Conservation (phyloP, 2,329 filamentous ascomycete species). For the Coniosporium tulheliwenetii region DNA sequence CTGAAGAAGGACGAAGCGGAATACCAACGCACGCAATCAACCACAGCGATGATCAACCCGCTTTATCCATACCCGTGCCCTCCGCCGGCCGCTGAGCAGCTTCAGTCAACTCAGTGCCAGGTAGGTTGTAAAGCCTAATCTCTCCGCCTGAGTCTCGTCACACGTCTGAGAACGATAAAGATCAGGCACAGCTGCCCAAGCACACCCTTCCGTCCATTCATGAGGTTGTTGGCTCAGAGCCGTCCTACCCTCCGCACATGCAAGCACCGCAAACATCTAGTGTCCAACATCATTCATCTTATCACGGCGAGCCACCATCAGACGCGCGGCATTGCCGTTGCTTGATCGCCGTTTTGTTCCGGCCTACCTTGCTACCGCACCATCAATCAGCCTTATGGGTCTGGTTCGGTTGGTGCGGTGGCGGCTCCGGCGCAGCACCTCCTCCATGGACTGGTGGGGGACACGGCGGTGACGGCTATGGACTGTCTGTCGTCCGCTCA, state of each 20-base stretch:
- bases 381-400: no score
- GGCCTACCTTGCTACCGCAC: no score
- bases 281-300: no score
- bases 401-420: no score
- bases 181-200: conserved; percentile 31
- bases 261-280: conserved; percentile 1
- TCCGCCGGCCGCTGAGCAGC: conserved; percentile 25
- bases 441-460: no score
- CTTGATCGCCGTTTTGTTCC: no score
- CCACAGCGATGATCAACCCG: conserved; percentile 23
- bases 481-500: no score
- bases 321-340: no score
- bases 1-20: conserved; percentile 31
- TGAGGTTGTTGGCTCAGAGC: conserved; percentile 35
- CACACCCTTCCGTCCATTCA: conserved; percentile 66
- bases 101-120: conserved; percentile 22
- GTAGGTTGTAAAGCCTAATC: conserved; percentile 41
- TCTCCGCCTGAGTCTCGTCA: conserved; percentile 51
- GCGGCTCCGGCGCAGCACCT: no score
- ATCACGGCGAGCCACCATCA: no score
- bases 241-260: no score
- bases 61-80: conserved; percentile 30
- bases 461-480: no score
- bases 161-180: conserved; percentile 46
- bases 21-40: conserved; percentile 23